These are phyloP conservation scores for Xanthoconium stramineum DNA, from an alignment of 768 basidiomycete genomes.

Conservation along the genomic window DNA sequence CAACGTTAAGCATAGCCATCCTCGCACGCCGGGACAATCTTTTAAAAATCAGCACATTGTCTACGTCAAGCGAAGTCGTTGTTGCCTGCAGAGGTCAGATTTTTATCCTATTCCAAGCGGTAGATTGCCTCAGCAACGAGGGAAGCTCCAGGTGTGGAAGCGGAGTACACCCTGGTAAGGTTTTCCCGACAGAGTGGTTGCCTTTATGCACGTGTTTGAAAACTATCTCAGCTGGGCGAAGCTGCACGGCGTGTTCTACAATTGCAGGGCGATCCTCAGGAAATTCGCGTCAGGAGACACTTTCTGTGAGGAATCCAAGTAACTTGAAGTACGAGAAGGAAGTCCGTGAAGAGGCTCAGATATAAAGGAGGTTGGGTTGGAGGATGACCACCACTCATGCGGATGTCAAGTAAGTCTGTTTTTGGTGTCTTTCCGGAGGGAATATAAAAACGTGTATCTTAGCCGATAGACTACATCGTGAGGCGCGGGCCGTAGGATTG, in stretches of 20 bases:
- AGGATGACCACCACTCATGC: neutral
- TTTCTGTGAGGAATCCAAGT: neutral
- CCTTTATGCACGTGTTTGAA: neutral
- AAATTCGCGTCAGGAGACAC: neutral
- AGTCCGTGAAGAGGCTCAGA: neutral
- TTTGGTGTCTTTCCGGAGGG: neutral
- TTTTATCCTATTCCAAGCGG: neutral
- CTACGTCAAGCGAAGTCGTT: constrained; percentile 46
- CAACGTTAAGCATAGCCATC: too few relatives aligned
- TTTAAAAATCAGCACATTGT: constrained; percentile 44
- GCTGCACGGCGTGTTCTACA: neutral
- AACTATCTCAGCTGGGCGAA: neutral
- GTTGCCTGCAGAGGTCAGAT: constrained; percentile 21
- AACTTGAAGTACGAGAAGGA: too few relatives aligned
- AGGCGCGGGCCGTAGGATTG: neutral
- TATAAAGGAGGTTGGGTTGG: neutral
- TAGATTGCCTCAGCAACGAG: neutral
- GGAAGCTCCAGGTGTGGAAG: neutral
- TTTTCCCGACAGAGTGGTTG: neutral
- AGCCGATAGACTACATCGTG: neutral
- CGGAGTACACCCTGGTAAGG: neutral
- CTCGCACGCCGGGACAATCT: constrained; percentile 78
- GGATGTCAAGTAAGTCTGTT: neutral
- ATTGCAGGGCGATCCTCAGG: neutral
- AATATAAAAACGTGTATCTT: neutral